Percentiles rank a stretch among this genome's conserved stretches.
phyloP scores from a whole-genome alignment of 2,329 filamentous ascomycete species.

The Pseudogymnoascus sp. region DNA sequence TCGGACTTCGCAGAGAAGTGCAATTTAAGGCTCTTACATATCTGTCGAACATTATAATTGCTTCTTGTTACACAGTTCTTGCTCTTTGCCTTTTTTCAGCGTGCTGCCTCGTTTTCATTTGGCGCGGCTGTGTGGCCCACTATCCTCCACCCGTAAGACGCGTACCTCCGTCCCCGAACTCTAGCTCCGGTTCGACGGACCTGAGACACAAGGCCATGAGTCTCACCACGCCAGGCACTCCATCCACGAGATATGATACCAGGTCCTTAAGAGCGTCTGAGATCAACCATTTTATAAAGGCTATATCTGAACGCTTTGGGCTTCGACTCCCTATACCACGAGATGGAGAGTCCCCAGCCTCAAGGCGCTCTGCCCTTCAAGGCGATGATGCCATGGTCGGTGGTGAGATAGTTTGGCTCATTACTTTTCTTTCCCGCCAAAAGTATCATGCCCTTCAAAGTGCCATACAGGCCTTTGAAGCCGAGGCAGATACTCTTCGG shows the following conservation, averaged over 20 bases:
- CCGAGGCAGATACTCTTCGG: not conserved
- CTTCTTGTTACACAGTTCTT: not conserved
- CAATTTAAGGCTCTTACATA: not conserved
- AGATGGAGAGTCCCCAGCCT: not conserved
- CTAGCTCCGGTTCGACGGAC: not conserved
- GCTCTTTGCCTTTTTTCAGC: not conserved
- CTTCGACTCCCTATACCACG: not conserved
- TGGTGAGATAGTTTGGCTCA: not conserved
- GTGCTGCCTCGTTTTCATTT: not conserved
- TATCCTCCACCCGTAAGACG: not conserved
- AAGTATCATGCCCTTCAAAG: not conserved
- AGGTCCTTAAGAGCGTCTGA: not conserved
- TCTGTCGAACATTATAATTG: not conserved
- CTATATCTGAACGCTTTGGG: not conserved
- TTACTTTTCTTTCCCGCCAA: not conserved
- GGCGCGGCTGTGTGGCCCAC: not conserved
- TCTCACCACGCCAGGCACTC: slow-evolving; percentile 1
- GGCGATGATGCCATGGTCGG: not conserved
- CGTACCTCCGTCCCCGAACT: not conserved
- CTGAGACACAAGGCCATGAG: slow-evolving; percentile 5
- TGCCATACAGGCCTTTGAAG: not conserved
- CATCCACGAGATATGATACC: not conserved
- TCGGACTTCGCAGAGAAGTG: not conserved
- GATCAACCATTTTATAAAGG: not conserved
- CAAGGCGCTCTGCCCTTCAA: not conserved